A percentile compares a stretch with the other conserved stretches of the same genome.
Evolutionary conservation across 1,284 basidiomycete species (phyloP).

Genomic region (Polyporus tsugae): DNA sequence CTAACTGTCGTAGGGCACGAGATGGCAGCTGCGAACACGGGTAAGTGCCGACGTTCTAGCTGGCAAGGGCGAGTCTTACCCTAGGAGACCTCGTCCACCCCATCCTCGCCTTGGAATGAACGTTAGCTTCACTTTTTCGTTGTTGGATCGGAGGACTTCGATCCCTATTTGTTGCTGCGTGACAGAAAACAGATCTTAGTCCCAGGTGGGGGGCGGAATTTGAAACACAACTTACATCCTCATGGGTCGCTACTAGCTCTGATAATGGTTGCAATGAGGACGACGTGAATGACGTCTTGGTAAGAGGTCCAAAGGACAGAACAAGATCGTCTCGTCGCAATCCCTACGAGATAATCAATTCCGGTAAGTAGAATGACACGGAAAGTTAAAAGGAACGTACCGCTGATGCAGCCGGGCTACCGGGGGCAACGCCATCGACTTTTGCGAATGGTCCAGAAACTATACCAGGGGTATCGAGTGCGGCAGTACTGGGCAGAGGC

Average conservation of each 20-base stretch:
- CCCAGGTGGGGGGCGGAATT: neutral
- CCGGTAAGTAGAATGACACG: neutral
- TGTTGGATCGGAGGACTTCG: constrained; percentile 48
- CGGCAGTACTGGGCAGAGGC: constrained; percentile 4
- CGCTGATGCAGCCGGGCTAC: constrained; percentile 81
- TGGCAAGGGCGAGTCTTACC: constrained; percentile 55
- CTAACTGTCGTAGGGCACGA: constrained; percentile 59
- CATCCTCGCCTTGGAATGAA: constrained; percentile 68
- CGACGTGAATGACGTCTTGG: constrained; percentile 56
- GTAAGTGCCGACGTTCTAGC: neutral
- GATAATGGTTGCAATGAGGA: constrained; percentile 73
- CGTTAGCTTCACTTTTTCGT: constrained; percentile 48
- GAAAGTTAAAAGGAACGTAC: constrained; percentile 54
- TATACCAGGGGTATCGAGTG: neutral
- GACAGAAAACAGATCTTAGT: neutral
- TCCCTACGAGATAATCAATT: constrained; percentile 55
- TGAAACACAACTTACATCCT: constrained; percentile 65
- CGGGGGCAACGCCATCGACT: constrained; percentile 80
- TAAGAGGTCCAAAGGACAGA: constrained; percentile 75
- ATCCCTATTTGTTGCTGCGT: constrained; percentile 58
- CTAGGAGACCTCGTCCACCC: constrained; percentile 84
- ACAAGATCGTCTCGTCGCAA: constrained; percentile 76
- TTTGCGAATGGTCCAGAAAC: constrained; percentile 69
- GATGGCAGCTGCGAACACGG: constrained; percentile 66
- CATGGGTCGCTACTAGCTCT: constrained; percentile 72